Evolutionary conservation across 495 filamentous ascomycete genomes (phyloP).

Genomic region (Thermothielavioides terrestris): DNA sequence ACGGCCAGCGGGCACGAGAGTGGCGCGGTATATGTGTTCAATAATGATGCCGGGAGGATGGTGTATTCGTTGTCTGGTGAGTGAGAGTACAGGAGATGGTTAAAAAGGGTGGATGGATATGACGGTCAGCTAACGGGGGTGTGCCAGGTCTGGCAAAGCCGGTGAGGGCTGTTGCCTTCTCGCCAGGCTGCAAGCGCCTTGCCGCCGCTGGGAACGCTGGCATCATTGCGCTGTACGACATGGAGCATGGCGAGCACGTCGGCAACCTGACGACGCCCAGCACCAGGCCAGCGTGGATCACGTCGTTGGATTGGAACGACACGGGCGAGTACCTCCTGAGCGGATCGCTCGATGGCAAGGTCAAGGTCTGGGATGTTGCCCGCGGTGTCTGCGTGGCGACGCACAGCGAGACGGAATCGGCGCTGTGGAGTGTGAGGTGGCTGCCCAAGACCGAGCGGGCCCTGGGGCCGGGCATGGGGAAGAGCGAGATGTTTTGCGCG

Average conservation of each 20-base stretch:
- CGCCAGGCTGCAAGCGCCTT: conserved; percentile 70
- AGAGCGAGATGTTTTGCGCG: conserved; percentile 78
- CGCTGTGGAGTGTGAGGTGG: conserved; percentile 84
- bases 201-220: conserved; percentile 89
- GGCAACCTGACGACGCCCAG: conserved; percentile 59
- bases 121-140: background rate
- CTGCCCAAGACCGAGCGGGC: conserved; percentile 56
- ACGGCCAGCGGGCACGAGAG: conserved; percentile 90
- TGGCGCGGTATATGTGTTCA: conserved; percentile 90
- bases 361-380: conserved; percentile 89
- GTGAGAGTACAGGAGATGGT: conserved; percentile 5
- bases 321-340: conserved; percentile 91
- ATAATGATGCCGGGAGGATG: conserved; percentile 77
- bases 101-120: background rate
- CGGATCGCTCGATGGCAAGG: conserved; percentile 83
- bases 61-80: conserved; percentile 76
- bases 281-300: conserved; percentile 69
- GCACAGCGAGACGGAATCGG: conserved; percentile 79
- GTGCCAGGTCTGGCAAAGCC: conserved; percentile 72
- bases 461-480: conserved; percentile 38
- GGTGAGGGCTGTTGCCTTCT: conserved; percentile 76
- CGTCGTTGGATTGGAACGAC: conserved; percentile 82
- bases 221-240: conserved; percentile 85
- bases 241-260: conserved; percentile 83
- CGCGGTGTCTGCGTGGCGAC: conserved; percentile 79